Percentiles rank a stretch among this genome's conserved stretches.
These are phyloP conservation scores for Fusarium sp. DNA, from an alignment of 2,329 filamentous ascomycete genomes.

Conservation along the genomic window DNA sequence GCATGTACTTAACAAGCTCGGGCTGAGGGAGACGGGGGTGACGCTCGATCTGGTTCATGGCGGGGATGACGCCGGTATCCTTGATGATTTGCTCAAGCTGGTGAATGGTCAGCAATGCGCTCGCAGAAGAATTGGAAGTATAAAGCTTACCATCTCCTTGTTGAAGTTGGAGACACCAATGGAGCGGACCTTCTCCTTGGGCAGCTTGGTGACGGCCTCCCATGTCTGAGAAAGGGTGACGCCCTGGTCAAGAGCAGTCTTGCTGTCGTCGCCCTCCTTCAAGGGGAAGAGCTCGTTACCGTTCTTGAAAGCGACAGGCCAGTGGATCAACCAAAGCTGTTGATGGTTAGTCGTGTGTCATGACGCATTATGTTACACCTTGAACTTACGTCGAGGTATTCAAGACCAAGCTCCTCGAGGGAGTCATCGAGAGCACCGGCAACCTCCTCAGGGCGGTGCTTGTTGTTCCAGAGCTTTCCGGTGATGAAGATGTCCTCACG, in stretches of 20 bases:
- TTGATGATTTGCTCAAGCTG: conserved; percentile 66
- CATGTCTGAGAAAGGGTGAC: conserved; percentile 58
- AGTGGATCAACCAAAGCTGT: conserved; percentile 71
- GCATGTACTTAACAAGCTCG: conserved; percentile 68
- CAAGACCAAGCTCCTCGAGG: conserved; percentile 64
- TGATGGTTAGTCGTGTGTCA: not conserved
- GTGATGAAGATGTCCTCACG: conserved; percentile 70
- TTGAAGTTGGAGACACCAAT: conserved; percentile 81
- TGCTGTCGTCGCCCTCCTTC: conserved; percentile 48
- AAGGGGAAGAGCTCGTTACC: conserved; percentile 59
- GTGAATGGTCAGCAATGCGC: conserved; percentile 6
- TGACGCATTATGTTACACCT: not conserved
- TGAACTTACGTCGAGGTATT: conserved; percentile 64
- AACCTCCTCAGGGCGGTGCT: conserved; percentile 69
- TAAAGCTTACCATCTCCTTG: conserved; percentile 59
- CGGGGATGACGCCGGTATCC: conserved; percentile 66
- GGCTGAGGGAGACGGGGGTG: conserved; percentile 71
- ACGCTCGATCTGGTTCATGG: conserved; percentile 76
- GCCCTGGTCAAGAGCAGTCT: conserved; percentile 57
- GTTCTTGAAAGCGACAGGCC: conserved; percentile 63
- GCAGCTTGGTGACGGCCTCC: conserved; percentile 66
- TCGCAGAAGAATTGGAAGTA: not conserved
- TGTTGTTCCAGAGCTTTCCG: conserved; percentile 73
- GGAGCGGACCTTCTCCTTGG: conserved; percentile 70
- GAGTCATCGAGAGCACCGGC: conserved; percentile 66